Percentiles rank a stretch among this genome's conserved stretches.
phyloP scores from a whole-genome alignment of 2,329 filamentous ascomycete species.

The Pseudopithomyces chartarum region DNA sequence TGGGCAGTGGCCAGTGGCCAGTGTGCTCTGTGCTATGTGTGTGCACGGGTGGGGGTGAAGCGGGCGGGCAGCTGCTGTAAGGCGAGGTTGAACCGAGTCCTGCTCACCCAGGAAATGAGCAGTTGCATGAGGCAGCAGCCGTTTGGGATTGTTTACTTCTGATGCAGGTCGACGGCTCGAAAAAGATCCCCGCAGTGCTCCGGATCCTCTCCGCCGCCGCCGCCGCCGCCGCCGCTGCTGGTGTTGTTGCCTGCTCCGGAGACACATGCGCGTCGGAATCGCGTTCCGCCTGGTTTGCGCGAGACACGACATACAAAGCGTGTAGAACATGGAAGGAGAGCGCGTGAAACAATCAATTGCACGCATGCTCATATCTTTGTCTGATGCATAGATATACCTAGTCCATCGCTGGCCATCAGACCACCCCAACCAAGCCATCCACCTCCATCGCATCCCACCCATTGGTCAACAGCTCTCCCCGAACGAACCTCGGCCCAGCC shows the following conservation, averaged over 20 bases:
- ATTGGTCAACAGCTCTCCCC: conserved; percentile 12
- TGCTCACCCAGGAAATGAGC: conserved; percentile 37
- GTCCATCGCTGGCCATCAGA: not conserved
- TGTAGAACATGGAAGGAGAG: too few relatives aligned
- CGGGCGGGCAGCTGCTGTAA: not conserved
- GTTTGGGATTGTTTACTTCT: conserved; percentile 18
- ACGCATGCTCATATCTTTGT: not conserved
- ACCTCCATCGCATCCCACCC: not conserved
- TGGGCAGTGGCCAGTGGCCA: too few relatives aligned
- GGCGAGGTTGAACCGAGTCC: conserved; percentile 8
- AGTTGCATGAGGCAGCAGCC: conserved; percentile 11
- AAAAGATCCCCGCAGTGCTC: conserved; percentile 29
- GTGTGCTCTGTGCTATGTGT: too few relatives aligned
- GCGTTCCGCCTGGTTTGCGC: not conserved
- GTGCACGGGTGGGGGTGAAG: not conserved
- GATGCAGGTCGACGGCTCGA: conserved; percentile 8
- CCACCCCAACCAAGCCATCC: not conserved
- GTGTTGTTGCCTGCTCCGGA: conserved; percentile 19
- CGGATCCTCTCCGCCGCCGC: conserved; percentile 13
- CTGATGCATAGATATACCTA: not conserved
- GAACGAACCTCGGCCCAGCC: conserved; percentile 39
- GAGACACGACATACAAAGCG: too few relatives aligned
- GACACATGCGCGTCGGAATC: conserved; percentile 7
- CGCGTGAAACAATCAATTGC: too few relatives aligned
- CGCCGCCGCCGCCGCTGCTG: conserved; percentile 16